A percentile compares a stretch with the other conserved stretches of the same genome.
Evolutionary conservation across 140 eudicot species (phyloP).

Genomic region (Cichorium intybus): DNA sequence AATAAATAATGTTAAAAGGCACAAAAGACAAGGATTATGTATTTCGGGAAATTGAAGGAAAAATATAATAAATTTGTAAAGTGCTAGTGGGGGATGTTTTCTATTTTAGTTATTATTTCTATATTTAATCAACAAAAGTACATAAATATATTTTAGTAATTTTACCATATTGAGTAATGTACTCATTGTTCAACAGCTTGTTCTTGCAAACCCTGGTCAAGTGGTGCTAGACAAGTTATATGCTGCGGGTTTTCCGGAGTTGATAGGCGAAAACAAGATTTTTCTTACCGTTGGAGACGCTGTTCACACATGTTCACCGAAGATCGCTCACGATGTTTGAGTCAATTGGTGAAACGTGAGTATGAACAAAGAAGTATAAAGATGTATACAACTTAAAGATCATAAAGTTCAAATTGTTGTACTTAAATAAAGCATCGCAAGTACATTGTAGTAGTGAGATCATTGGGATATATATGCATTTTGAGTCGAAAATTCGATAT

Average conservation of each 20-base stretch:
- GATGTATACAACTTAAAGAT: not conserved
- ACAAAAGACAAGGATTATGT: too few species aligned
- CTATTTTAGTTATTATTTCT: too few species aligned
- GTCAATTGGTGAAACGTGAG: not conserved
- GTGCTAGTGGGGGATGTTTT: too few species aligned
- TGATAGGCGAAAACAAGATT: constrained; percentile 69
- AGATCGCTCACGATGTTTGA: constrained; percentile 45
- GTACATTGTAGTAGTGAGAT: not conserved
- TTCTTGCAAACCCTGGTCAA: constrained; percentile 74
- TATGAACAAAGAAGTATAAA: not conserved
- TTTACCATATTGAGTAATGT: too few species aligned
- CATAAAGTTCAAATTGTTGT: not conserved
- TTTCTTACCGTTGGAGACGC: constrained; percentile 87
- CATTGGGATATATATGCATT: not conserved
- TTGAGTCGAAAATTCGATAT: not conserved
- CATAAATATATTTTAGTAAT: too few species aligned
- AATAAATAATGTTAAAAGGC: too few species aligned
- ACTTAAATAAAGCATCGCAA: not conserved
- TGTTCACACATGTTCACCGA: constrained; percentile 52
- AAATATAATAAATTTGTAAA: too few species aligned
- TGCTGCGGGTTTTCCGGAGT: constrained; percentile 43
- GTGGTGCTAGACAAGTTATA: constrained; percentile 67
- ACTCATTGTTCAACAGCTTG: constrained; percentile 37
- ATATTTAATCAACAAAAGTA: too few species aligned
- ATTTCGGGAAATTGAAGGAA: not conserved